Evolutionary conservation across 148 eudicot species (phyloP).

Genomic region (Drosera capensis): DNA sequence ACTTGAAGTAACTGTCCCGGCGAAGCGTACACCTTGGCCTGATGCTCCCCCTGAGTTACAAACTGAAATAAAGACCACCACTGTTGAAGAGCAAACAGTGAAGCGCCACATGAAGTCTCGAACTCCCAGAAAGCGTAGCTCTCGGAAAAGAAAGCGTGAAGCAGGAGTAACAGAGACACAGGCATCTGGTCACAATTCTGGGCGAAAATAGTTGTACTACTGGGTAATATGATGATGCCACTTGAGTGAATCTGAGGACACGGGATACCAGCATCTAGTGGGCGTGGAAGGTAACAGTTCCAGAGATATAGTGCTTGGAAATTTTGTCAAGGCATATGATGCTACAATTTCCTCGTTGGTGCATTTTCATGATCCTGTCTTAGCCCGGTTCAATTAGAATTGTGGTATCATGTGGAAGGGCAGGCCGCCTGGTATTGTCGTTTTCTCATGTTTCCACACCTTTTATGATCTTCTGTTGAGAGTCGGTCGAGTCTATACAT

Average conservation of each 20-base stretch:
- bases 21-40: slow-evolving; percentile 96
- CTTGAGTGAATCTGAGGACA: background rate
- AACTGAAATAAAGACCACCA: slow-evolving; percentile 17
- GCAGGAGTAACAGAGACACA: slow-evolving; percentile 26
- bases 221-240: slow-evolving; percentile 23
- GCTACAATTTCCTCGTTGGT: no score
- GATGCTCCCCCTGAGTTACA: slow-evolving; percentile 72
- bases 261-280: no score
- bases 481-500: background rate
- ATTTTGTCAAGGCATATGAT: no score
- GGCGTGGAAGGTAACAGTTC: no score
- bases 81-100: slow-evolving; percentile 27
- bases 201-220: slow-evolving; percentile 26
- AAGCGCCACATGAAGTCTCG: slow-evolving; percentile 51
- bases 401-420: background rate
- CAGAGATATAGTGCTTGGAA: no score
- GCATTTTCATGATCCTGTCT: no score
- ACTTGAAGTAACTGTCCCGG: slow-evolving; percentile 81
- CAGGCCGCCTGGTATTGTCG: background rate
- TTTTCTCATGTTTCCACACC: background rate
- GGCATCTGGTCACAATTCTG: no score
- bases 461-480: background rate
- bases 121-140: slow-evolving; percentile 32
- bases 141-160: slow-evolving; percentile 55
- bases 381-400: no score